phyloP scores from a whole-genome alignment of 306 rosid genomes.

The Cyamopsis tetragonoloba region DNA sequence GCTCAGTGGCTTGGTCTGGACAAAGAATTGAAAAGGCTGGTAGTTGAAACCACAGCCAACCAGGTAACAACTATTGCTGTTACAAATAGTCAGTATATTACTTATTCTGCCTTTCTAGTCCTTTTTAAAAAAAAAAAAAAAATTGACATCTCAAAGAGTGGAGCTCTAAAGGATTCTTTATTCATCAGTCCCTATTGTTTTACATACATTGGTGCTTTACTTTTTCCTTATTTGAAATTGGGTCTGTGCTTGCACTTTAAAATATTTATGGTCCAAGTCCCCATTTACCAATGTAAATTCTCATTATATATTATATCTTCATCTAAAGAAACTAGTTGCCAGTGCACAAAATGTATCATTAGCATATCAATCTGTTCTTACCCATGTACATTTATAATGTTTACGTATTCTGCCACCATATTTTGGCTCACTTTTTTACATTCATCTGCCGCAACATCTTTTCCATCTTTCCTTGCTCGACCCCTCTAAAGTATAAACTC shows the following conservation, averaged over 20 bases:
- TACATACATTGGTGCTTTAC: neutral
- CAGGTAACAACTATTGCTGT: slow-evolving; percentile 62
- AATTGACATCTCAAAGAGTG: neutral
- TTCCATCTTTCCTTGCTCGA: neutral
- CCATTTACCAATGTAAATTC: neutral
- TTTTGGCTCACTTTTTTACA: neutral
- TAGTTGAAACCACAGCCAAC: slow-evolving; percentile 87
- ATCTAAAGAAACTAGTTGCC: neutral
- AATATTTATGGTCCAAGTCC: neutral
- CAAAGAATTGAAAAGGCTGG: slow-evolving; percentile 81
- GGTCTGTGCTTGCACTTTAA: neutral
- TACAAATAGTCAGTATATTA: neutral
- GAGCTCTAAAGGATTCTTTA: neutral
- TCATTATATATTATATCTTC: neutral
- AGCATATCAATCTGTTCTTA: neutral
- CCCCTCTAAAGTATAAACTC: neutral
- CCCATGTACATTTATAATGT: neutral
- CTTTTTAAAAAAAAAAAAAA: too few species aligned
- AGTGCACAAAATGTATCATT: neutral
- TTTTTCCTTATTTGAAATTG: neutral
- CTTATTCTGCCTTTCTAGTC: neutral
- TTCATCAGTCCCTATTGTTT: neutral
- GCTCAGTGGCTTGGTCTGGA: slow-evolving; percentile 96
- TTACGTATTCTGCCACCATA: neutral
- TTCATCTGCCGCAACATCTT: neutral